Percentiles rank a stretch among this genome's conserved stretches.
Evolutionary conservation across 2,329 filamentous ascomycete genomes (phyloP).

Genomic region (Sclerotinia borealis): DNA sequence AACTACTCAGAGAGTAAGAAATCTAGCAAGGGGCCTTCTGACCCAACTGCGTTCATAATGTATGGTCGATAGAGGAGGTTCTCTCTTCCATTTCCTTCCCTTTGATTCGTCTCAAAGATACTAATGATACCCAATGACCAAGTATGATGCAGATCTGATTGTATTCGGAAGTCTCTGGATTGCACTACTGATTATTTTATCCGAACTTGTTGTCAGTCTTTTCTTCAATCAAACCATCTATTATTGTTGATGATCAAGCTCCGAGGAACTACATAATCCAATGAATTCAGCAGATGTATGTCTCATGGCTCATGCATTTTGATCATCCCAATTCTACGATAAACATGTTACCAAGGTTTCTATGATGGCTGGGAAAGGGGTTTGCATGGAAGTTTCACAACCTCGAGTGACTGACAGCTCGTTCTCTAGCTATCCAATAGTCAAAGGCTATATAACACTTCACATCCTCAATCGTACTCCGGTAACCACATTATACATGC

Average conservation of each 20-base stretch:
- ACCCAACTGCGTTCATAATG: background rate
- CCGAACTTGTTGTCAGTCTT: background rate
- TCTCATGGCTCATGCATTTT: background rate
- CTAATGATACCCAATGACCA: background rate
- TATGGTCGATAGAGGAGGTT: background rate
- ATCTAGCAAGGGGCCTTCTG: conserved; percentile 1
- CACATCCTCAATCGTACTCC: background rate
- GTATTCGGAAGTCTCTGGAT: background rate
- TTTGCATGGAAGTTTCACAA: conserved; percentile 1
- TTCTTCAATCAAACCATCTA: background rate
- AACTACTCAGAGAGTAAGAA: background rate
- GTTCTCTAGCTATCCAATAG: conserved; percentile 1
- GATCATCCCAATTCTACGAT: background rate
- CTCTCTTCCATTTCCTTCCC: background rate
- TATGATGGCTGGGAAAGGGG: conserved; percentile 3
- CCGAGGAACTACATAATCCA: background rate
- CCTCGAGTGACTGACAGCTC: background rate
- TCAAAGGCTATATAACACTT: background rate
- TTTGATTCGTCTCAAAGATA: background rate
- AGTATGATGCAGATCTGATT: background rate
- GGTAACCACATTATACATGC: background rate
- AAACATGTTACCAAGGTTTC: background rate
- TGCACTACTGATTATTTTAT: background rate
- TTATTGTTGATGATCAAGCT: too few relatives aligned
- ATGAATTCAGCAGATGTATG: background rate